Percentiles rank a stretch among this genome's conserved stretches.
These are phyloP conservation scores for Plectosphaerella cucumerina DNA, from an alignment of 2,329 filamentous ascomycete species.

Conservation along the genomic window DNA sequence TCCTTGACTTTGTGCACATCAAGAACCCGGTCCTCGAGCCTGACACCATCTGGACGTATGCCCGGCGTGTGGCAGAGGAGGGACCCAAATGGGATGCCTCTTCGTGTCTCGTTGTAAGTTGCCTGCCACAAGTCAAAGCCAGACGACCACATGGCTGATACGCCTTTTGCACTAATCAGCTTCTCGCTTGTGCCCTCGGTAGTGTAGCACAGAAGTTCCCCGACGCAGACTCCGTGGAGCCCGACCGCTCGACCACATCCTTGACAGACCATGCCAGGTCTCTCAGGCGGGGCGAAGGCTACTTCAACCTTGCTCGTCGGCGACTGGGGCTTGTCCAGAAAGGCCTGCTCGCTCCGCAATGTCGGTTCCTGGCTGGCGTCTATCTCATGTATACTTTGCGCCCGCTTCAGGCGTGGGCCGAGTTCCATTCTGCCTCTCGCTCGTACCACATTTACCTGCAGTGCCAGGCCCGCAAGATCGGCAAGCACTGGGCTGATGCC, in stretches of 20 bases:
- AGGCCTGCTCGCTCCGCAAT: constrained; percentile 28
- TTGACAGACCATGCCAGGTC: constrained; percentile 5
- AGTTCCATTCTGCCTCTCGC: constrained; percentile 23
- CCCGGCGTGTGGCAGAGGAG: neutral
- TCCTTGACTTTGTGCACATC: neutral
- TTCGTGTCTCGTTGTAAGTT: constrained; percentile 24
- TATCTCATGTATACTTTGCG: constrained; percentile 34
- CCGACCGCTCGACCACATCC: neutral
- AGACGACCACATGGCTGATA: neutral
- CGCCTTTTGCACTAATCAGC: constrained; percentile 15
- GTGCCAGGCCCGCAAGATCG: constrained; percentile 10
- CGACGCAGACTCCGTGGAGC: neutral
- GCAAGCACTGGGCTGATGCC: constrained; percentile 6
- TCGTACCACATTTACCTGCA: constrained; percentile 29
- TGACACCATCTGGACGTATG: neutral
- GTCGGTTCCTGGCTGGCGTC: constrained; percentile 33
- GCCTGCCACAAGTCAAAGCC: too few species aligned
- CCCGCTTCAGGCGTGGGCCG: constrained; percentile 31
- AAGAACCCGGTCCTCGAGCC: neutral
- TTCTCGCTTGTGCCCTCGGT: constrained; percentile 25
- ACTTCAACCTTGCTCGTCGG: constrained; percentile 19
- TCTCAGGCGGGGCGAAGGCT: constrained; percentile 15
- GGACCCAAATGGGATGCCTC: constrained; percentile 17
- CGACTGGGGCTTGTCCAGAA: constrained; percentile 18
- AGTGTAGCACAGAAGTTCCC: constrained; percentile 18